Evolutionary conservation across 495 filamentous ascomycete species (phyloP).

Genomic region (Amphirosellinia nigrospora): DNA sequence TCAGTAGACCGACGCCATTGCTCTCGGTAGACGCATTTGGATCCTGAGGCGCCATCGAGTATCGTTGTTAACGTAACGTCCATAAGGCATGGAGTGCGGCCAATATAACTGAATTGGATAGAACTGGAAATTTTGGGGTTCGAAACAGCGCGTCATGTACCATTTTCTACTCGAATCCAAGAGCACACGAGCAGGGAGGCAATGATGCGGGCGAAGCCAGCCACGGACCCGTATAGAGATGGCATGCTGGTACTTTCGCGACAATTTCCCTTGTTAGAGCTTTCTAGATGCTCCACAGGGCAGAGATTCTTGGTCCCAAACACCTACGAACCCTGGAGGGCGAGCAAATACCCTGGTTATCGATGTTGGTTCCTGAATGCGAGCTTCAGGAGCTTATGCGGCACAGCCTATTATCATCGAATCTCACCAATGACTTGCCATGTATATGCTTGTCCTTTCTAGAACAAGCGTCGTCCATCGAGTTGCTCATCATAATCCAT

Average conservation of each 20-base stretch:
- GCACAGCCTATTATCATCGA: slow-evolving; percentile 8
- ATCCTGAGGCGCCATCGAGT: slow-evolving; percentile 41
- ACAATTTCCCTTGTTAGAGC: slow-evolving; percentile 7
- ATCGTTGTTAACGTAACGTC: slow-evolving; percentile 31
- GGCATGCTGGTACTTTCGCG: slow-evolving; percentile 4
- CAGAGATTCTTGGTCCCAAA: slow-evolving; percentile 6
- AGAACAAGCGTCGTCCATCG: slow-evolving; percentile 4
- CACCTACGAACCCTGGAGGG: not conserved
- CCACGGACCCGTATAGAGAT: slow-evolving; percentile 1
- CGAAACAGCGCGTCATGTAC: slow-evolving; percentile 2
- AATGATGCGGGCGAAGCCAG: not conserved
- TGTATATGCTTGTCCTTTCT: slow-evolving; percentile 12
- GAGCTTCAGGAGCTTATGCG: slow-evolving; percentile 12
- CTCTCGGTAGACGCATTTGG: slow-evolving; percentile 40
- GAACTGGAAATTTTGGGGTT: not conserved
- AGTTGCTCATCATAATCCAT: not conserved
- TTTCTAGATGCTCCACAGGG: slow-evolving; percentile 8
- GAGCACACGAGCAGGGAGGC: slow-evolving; percentile 2
- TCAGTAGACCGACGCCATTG: slow-evolving; percentile 46
- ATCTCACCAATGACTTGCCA: not conserved
- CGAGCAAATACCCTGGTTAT: slow-evolving; percentile 8
- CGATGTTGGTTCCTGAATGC: slow-evolving; percentile 4
- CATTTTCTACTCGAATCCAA: slow-evolving; percentile 10
- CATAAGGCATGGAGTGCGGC: slow-evolving; percentile 23
- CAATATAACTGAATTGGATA: not conserved